Base-by-base conservation (phyloP, 257 asterid species). In the Fraxinus cuspidata region DNA sequence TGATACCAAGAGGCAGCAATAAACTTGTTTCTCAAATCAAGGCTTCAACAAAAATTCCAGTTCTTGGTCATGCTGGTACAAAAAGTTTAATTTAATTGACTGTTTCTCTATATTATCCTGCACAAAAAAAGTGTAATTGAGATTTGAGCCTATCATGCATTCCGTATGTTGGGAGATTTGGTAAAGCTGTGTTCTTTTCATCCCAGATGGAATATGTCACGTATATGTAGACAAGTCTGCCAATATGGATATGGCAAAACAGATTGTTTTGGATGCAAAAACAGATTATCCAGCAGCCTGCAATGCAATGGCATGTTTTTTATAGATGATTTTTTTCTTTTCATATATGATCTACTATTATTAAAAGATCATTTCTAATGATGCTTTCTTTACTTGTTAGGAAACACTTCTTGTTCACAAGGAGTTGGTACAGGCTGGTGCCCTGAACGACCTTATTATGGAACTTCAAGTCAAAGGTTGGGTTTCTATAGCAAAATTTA, bases 1-100 rank as follows among this genome's bases (percentile, higher is more conserved):
- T 92, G 84, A 92, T 92, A 78, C 97, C 97, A 38, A 88, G 97
- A 85, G 97, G 97, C 11, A 92, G 97, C 92, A 92, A 90, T 82
- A 89, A 88, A 74, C 97, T 92, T n/a, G 97, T 92, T 81, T 90
- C 96, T 19, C 89, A 92, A 88, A 92, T 92, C 81, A 92, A 90
- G 81, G 82, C 85, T 80, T 82, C 93, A 72, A 92, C 97, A 28
- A 92, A 90, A 85, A 92, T 92, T 82, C 96, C 97, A 2, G 97
- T 92, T 81, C 96, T 92, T 83, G 97, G 97, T 34, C 97, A 92
- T 85, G 90, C 97, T 58, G 97, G 97, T 90, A 86, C 15, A 71
- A 29, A 42, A 40, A 29, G 31, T 29, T 49, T 7, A 34, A 3
- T 31, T 34, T 2, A 58, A 58, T 7, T 23, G 66, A 21, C 66